Base-by-base conservation (phyloP, 805 yeast genomes). In the Sugiyamaella smithiae region DNA sequence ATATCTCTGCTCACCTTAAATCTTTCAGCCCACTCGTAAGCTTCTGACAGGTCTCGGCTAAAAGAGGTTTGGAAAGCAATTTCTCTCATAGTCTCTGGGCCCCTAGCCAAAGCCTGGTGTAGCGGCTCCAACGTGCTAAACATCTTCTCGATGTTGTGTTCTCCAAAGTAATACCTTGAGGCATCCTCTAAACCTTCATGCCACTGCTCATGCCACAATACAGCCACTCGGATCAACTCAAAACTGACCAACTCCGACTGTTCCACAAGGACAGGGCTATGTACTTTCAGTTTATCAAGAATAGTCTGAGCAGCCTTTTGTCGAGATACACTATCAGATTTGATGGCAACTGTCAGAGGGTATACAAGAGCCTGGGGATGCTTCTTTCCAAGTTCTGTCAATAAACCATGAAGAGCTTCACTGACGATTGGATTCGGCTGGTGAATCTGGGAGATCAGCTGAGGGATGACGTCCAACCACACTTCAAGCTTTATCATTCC, bases 141-240 rank as follows among this genome's bases (percentile, higher is more conserved):
- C 98, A 93, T 93, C 65, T 88, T 89, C 47, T 89, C 96, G 9
- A 91, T 85, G 61, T 93, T 89, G 58, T 88, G 93, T 54, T 93
- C 99, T 29, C 95, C 96, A 67, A 89, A 91, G 70, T 84, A 93
- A 45, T 86, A 76, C 51, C 97, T 75, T 2, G 97, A 89, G 0
- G 99, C 99, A 70, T 93, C 97, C 64, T 93, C 99, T 26, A 93
- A 73, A 2, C 96, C 97, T 68, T 91, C 98, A 58, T 89, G 90
- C 99, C 99, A 93, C 63, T 85, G 84, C 61, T 93, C 99, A 61
- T 89, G 96, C 97, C 99, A 90, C 52, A 93, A 68, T 2, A 91
- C 97, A 1, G 98, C 97, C 14, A 89, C 96, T 56, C 98, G 74
- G 54, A 93, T 90, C 49, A 93, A 77, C 62, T 93, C 99, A 56